phyloP scores from a whole-genome alignment of 2,329 filamentous ascomycete species.

The Aulographum hederae region DNA sequence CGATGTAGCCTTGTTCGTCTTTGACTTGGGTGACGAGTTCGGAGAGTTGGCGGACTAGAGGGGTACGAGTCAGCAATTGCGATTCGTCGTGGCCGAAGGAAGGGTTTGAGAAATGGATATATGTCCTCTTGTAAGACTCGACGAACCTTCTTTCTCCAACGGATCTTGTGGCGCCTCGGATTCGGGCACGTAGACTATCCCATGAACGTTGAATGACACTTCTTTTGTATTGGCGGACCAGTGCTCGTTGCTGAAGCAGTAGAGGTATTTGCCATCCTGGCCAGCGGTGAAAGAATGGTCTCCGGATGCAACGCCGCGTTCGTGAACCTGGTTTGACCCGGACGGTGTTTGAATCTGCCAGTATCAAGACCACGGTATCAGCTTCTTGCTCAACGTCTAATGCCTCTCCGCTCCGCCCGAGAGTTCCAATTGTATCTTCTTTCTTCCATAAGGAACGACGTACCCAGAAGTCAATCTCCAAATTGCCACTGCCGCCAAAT shows the following conservation, averaged over 20 bases:
- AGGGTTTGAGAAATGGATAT: not conserved
- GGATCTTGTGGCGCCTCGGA: conserved; percentile 70
- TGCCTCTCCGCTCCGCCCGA: not conserved
- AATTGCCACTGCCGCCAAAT: conserved; percentile 82
- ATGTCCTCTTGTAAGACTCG: too few species aligned
- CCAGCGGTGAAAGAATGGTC: conserved; percentile 82
- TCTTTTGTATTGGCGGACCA: conserved; percentile 95
- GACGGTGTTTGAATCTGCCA: conserved; percentile 67
- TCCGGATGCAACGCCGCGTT: conserved; percentile 69
- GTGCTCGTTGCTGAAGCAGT: conserved; percentile 99
- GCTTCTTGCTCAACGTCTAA: not conserved
- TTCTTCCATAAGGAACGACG: conserved; percentile 14
- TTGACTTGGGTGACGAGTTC: conserved; percentile 83
- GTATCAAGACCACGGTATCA: conserved; percentile 2
- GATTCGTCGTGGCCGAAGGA: too few species aligned
- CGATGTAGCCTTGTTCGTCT: conserved; percentile 95
- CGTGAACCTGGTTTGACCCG: conserved; percentile 58
- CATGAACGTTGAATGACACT: conserved; percentile 98
- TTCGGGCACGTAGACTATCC: conserved; percentile 92
- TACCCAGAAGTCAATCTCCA: conserved; percentile 98
- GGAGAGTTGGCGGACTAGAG: conserved; percentile 58
- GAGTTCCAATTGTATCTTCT: conserved; percentile 1
- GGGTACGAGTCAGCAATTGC: not conserved
- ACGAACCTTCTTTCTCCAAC: conserved; percentile 79
- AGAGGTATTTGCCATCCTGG: conserved; percentile 74